Percentiles rank a stretch among this genome's conserved stretches.
Evolutionary conservation across 352 stramenopile species (phyloP).

Genomic region (Globisporangium canariense): DNA sequence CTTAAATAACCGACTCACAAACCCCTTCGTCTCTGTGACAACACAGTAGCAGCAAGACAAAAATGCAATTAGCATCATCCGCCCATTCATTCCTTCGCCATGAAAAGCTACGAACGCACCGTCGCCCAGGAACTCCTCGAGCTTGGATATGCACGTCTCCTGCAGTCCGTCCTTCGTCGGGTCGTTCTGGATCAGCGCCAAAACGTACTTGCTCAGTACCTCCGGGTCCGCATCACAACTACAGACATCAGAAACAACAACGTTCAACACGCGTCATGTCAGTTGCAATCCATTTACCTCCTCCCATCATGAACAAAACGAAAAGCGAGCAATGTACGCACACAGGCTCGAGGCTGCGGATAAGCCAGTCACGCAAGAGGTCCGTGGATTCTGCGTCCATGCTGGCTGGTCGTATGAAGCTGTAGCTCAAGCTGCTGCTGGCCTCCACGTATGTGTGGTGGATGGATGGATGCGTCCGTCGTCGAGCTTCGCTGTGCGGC

Average conservation of each 20-base stretch:
- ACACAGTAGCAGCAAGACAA: slow-evolving; percentile 2
- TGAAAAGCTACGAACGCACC: slow-evolving; percentile 33
- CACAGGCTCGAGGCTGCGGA: slow-evolving; percentile 82
- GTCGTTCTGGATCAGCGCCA: slow-evolving; percentile 83
- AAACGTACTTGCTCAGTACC: slow-evolving; percentile 85
- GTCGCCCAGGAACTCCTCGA: slow-evolving; percentile 85
- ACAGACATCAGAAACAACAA: slow-evolving; percentile 9
- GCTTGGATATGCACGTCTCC: slow-evolving; percentile 70
- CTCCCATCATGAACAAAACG: background rate
- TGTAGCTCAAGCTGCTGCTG: slow-evolving; percentile 1
- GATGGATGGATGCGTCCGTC: slow-evolving; percentile 6
- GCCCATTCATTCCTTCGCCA: background rate
- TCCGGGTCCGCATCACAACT: slow-evolving; percentile 85
- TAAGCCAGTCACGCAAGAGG: slow-evolving; percentile 83
- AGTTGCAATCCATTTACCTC: slow-evolving; percentile 1
- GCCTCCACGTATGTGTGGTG: background rate
- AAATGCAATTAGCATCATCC: slow-evolving; percentile 2
- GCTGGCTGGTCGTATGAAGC: slow-evolving; percentile 5
- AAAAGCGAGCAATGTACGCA: slow-evolving; percentile 26
- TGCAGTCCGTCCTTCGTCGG: slow-evolving; percentile 65
- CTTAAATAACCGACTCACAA: slow-evolving; percentile 72
- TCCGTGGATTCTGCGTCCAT: slow-evolving; percentile 83
- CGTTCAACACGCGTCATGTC: slow-evolving; percentile 10
- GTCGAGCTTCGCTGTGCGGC: slow-evolving; percentile 3
- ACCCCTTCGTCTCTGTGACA: slow-evolving; percentile 57